phyloP scores from a whole-genome alignment of 1,284 basidiomycete genomes.

The Ganoderma lucidum region DNA sequence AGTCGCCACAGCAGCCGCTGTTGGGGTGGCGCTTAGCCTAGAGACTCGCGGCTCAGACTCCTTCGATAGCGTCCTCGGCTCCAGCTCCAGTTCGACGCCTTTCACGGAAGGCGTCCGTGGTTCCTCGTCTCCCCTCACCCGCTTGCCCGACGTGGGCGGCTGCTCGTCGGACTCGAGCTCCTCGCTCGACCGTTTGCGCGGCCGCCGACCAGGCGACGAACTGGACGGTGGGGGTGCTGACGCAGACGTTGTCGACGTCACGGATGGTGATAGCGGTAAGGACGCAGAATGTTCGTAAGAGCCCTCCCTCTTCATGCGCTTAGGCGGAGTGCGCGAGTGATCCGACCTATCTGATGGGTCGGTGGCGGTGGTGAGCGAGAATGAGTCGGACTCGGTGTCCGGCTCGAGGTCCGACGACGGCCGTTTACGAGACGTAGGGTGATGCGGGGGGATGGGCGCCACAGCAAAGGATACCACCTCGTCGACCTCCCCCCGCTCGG shows the following conservation, averaged over 20 bases:
- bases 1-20: background rate
- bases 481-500: conserved; percentile 32
- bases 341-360: conserved; percentile 22
- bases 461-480: conserved; percentile 26
- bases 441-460: conserved; percentile 22
- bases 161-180: conserved; percentile 35
- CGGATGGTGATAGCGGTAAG: background rate
- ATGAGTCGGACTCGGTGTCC: conserved; percentile 26
- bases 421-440: conserved; percentile 33
- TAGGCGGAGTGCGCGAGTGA: conserved; percentile 41
- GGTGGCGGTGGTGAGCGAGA: conserved; percentile 20
- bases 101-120: conserved; percentile 7
- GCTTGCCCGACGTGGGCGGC: conserved; percentile 21
- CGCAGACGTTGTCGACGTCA: conserved; percentile 9
- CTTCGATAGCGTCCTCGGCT: conserved; percentile 7
- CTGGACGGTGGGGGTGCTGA: conserved; percentile 25
- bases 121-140: conserved; percentile 18
- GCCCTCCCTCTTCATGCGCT: conserved; percentile 41
- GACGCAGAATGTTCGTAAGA: conserved; percentile 36
- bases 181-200: conserved; percentile 41
- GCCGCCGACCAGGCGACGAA: conserved; percentile 25
- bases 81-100: conserved; percentile 11
- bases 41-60: conserved; percentile 3
- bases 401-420: conserved; percentile 35
- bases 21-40: background rate